Evolutionary conservation across 148 eudicot genomes (phyloP), one percentile per base, ranked within the genome.

Genomic region (Camellia granthamiana): DNA sequence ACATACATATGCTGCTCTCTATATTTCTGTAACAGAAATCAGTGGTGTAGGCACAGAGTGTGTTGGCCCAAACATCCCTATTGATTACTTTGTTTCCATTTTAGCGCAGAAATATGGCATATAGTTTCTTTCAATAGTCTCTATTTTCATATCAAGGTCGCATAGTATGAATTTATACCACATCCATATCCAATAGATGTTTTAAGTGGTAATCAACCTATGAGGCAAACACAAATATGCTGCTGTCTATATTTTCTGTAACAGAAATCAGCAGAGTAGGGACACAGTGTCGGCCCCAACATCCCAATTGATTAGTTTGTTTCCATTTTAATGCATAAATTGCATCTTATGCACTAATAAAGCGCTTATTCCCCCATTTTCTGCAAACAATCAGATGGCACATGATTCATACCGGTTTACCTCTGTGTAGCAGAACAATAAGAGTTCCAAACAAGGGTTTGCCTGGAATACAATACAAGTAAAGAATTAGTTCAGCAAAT

Each of bases 361-460:
- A 70, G 23, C 46, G 60, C 43, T 54, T 75, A 41, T 42, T 76
- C 65, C 64, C 44, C 43, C 19, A 51, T 69, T 16, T 59, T 41
- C 43, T 62, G 13, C 16, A 72, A 16, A 56, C 9, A 46, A 63
- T 11, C 5, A 69, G 30, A 81, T 18, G 42, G 68, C 60, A 67
- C 62, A 76, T 71, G 77, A 66, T 74, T 81, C 97, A 88, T 96
- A 96, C 99, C 94, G 97, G 99, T 96, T 88, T 90, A 81, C 98
- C 98, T 86, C 86, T 90, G 84, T 88, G 81, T 75, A 92, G 86
- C 82, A 96, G 86, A 77, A 98, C 97, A 78, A 96, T 91, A 74
- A 96, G 97, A 65, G 98, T 96, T 70, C 98, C 98, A 82, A 96
- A 96, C 81, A 96, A 71, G 13, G 99, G 99, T 77, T 96, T 96